These are phyloP conservation scores for Penicillium dipodomyicola DNA, from an alignment of 495 filamentous ascomycete genomes.

Conservation along the genomic window DNA sequence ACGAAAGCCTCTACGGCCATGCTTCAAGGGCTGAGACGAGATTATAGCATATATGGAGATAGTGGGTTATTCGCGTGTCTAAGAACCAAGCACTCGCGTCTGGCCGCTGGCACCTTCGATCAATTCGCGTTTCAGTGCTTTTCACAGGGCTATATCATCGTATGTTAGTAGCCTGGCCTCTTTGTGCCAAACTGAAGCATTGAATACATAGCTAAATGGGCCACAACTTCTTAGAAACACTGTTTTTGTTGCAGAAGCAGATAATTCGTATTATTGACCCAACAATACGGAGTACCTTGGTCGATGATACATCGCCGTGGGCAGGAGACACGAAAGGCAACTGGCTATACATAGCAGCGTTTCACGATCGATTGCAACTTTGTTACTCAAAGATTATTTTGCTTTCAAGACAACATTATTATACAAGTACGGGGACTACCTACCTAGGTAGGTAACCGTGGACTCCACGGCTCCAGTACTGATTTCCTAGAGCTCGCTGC, in stretches of 20 bases:
- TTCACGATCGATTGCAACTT: background rate
- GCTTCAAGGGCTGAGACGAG: background rate
- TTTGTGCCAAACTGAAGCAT: background rate
- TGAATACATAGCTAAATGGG: background rate
- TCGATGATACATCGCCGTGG: background rate
- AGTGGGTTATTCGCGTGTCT: background rate
- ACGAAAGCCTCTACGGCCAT: background rate
- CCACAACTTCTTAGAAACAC: too few species aligned
- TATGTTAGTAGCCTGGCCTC: background rate
- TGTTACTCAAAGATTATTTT: background rate
- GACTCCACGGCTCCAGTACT: background rate
- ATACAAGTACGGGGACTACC: background rate
- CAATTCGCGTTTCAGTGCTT: background rate
- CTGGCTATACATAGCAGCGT: background rate
- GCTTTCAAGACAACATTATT: background rate
- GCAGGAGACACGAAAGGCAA: background rate
- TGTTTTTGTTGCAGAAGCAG: background rate
- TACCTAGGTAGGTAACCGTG: too few species aligned
- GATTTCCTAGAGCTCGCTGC: background rate
- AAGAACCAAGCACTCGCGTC: background rate
- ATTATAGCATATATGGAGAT: background rate
- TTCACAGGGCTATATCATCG: background rate
- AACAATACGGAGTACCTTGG: background rate
- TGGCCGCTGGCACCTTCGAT: background rate
- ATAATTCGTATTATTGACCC: background rate